Conservation (phyloP, 495 filamentous ascomycete genomes). For the Aspergillus taichungensis region DNA sequence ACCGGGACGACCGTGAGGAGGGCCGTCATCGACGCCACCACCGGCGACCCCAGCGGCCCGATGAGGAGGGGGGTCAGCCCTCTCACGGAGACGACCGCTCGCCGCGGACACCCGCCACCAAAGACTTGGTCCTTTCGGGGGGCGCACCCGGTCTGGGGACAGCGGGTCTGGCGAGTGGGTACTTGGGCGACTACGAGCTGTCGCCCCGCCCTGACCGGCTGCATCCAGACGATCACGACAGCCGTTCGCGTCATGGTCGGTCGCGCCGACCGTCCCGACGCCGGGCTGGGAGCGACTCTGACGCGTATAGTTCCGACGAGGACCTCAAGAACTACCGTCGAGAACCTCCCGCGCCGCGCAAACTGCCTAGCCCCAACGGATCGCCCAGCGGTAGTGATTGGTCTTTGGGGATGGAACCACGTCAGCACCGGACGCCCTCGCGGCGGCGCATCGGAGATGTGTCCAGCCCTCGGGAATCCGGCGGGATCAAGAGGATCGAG, state of each 20-base stretch:
- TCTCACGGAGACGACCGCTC: slow-evolving; percentile 22
- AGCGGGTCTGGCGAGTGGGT: slow-evolving; percentile 29
- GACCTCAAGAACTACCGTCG: slow-evolving; percentile 29
- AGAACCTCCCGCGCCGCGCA: slow-evolving; percentile 20
- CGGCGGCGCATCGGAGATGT: slow-evolving; percentile 13
- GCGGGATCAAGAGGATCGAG: slow-evolving; percentile 20
- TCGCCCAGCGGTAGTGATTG: slow-evolving; percentile 9
- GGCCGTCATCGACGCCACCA: slow-evolving; percentile 10
- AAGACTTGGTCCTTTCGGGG: slow-evolving; percentile 14
- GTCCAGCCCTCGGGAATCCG: slow-evolving; percentile 5
- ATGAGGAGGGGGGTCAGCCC: slow-evolving; percentile 15
- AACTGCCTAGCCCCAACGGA: slow-evolving; percentile 8
- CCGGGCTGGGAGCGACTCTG: slow-evolving; percentile 20
- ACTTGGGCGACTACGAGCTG: slow-evolving; percentile 30
- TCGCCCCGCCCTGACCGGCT: slow-evolving; percentile 9
- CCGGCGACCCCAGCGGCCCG: slow-evolving; percentile 20
- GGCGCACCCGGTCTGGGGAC: slow-evolving; percentile 30
- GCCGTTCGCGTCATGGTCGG: slow-evolving; percentile 14
- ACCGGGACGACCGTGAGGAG: slow-evolving; percentile 19
- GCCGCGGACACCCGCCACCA: slow-evolving; percentile 11
- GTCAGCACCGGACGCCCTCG: slow-evolving; percentile 18
- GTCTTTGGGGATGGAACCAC: slow-evolving; percentile 6
- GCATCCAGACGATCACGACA: slow-evolving; percentile 7
- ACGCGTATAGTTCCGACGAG: slow-evolving; percentile 28
- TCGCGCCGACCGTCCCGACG: slow-evolving; percentile 24